Evolutionary conservation across 805 yeast genomes (phyloP), one percentile per base, ranked within the genome.

Genomic region (Candida lessepsii): DNA sequence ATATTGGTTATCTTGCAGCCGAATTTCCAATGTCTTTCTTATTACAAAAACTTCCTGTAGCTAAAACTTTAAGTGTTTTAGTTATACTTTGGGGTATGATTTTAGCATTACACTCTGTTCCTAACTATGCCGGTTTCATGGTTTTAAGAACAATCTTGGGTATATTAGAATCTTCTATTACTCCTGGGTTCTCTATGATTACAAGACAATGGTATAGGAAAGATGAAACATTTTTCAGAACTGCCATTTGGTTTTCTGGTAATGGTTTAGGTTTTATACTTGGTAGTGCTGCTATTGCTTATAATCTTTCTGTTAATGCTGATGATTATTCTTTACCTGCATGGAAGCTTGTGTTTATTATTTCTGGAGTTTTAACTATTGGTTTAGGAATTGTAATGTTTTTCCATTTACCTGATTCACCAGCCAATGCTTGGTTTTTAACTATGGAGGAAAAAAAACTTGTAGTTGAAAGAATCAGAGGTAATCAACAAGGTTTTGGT

Each of bases 271-370:
- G 71, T 9, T 49, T 45, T 20, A 54, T 60, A n/a, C 14, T 58
- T 6, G 78, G 81, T 13, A 49, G 57, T 23, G 70, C 73, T 20
- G 67, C 71, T 9, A 72, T 81, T 42, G 79, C 85, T 1, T 79
- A 78, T 49, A 83, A 81, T 11, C 50, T 75, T 37, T 60, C 67
- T 44, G 44, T 45, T 9, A 64, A 73, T 48, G 61, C 56, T 10
- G 60, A 56, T n/a, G 37, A 53, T 7, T 75, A 68, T 55, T 37
- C 65, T 19, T 58, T 79, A 4, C 65, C 58, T 2, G 67, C 81
- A 3, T 85, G 90, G 90, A 78, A 75, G 52, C 55, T 77, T 10
- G 56, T 81, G 3, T 84, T 73, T 53, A 60, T 84, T 35, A 65
- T 81, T 21, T 71, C 76, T 29, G 95, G 93, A 11, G 54, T 68